Evolutionary conservation across 495 filamentous ascomycete genomes (phyloP), one percentile per base, ranked within the genome.

Genomic region (Amphirosellinia nigrospora): DNA sequence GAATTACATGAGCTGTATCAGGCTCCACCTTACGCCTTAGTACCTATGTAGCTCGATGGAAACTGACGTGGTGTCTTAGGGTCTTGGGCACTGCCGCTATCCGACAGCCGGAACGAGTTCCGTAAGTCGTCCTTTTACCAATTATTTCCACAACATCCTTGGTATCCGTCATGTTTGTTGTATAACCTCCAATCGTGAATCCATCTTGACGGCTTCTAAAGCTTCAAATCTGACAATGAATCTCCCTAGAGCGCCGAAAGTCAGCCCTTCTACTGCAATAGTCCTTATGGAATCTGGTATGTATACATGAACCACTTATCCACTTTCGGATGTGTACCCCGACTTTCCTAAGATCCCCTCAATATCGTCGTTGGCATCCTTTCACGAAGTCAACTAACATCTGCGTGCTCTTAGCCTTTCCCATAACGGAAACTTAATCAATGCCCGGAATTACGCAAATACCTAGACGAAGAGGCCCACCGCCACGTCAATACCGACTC

Each of bases 401-500:
- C 13, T 11, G 13, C 43, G 56, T 15, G 19, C 32, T 23, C 21
- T 34, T 62, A 70, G 60, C 48, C 50, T 64, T 48, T 82, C 83
- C 26, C 84, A 86, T 81, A 98, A 98, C 75, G 96, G 96, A 39
- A 99, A 98, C 79, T 85, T 98, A 52, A 94, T 98, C 83, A 98
- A 99, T 77, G 92, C 94, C n/a, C 87, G 4, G 90, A 92, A 53
- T 84, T 99, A 50, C 90, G 89, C 75, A 79, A 82, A 68, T 94
- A 90, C 76, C 87, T 99, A 46, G 96, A 99, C 74, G 83, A 91
- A 71, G 93, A 94, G 70, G 96, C 93, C 6, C 94, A 96, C 80
- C 87, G 96, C 72, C 96, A 98, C 78, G 94, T 98, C 81, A 99
- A 99, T 82, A 97, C 96, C 32, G 94, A 98, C 69, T 94, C 90